Evolutionary conservation across 441 rosid species (phyloP).

Genomic region (Arabidopsis lyrata): DNA sequence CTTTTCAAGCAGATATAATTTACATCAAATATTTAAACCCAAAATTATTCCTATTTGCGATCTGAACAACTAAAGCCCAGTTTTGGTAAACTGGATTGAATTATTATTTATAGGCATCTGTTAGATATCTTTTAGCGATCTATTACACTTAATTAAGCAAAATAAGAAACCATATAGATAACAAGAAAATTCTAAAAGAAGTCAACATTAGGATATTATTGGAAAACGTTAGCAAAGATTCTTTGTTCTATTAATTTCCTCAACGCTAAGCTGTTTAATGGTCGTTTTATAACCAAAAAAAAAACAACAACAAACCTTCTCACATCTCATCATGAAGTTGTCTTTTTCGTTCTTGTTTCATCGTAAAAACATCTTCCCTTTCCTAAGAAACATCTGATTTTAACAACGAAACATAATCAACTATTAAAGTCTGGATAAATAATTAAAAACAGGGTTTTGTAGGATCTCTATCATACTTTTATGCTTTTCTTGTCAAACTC

Average conservation of each 20-base stretch:
- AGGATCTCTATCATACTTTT: conserved; percentile 8
- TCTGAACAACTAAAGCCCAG: not conserved
- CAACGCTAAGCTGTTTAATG: not conserved
- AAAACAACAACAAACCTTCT: not conserved
- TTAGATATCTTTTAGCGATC: not conserved
- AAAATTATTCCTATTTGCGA: not conserved
- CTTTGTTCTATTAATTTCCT: conserved; percentile 10
- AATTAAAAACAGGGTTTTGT: conserved; percentile 11
- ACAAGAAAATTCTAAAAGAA: conserved; percentile 15
- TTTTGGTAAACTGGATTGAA: not conserved
- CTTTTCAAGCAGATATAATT: too few relatives aligned
- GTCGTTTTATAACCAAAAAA: conserved; percentile 4
- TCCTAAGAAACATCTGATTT: conserved; percentile 1
- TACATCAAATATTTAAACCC: too few relatives aligned
- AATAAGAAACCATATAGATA: not conserved
- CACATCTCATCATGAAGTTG: conserved; percentile 18
- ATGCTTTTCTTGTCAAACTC: not conserved
- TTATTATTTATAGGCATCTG: not conserved
- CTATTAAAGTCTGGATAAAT: not conserved
- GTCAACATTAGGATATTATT: conserved; percentile 13
- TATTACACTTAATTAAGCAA: not conserved
- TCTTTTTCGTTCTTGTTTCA: conserved; percentile 26
- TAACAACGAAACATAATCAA: not conserved
- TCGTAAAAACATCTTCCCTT: not conserved
- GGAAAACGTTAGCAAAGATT: conserved; percentile 15